Conservation (phyloP, 1,139 yeast genomes). For the Scheffersomyces cryptocercus region DNA sequence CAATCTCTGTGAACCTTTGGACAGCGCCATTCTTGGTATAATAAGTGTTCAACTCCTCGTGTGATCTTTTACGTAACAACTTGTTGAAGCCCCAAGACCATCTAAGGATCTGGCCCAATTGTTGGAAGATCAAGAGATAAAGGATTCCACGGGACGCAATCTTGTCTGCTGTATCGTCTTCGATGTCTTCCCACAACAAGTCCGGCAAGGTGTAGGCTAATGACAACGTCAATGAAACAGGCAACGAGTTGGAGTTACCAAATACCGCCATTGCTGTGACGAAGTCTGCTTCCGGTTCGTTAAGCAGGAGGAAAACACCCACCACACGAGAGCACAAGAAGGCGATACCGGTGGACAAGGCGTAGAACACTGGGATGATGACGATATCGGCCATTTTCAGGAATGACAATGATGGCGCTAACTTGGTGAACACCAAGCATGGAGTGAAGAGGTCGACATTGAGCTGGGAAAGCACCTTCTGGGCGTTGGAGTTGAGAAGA, state of each 20-base stretch:
- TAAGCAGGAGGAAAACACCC: constrained; percentile 49
- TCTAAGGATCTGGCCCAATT: constrained; percentile 77
- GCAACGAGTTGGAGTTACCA: constrained; percentile 79
- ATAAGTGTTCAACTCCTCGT: constrained; percentile 39
- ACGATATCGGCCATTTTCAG: constrained; percentile 68
- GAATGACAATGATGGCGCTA: constrained; percentile 72
- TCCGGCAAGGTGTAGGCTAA: constrained; percentile 74
- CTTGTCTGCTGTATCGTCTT: constrained; percentile 63
- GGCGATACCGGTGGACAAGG: constrained; percentile 63
- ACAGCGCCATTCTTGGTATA: constrained; percentile 14
- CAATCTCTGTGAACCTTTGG: neutral
- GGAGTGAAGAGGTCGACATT: constrained; percentile 85
- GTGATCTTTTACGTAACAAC: constrained; percentile 55
- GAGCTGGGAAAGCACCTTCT: constrained; percentile 62
- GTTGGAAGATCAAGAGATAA: constrained; percentile 78
- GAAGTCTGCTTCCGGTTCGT: constrained; percentile 68
- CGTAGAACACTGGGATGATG: constrained; percentile 72
- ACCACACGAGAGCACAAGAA: constrained; percentile 53
- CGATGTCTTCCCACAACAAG: constrained; percentile 71
- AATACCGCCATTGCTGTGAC: constrained; percentile 90
- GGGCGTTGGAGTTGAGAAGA: constrained; percentile 59
- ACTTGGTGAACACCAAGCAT: constrained; percentile 75
- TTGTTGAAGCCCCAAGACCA: constrained; percentile 95
- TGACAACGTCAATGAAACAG: constrained; percentile 74
- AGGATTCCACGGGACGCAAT: constrained; percentile 81